Conservation (phyloP, 176 grass and related monocot species). For the Avena insularis region DNA sequence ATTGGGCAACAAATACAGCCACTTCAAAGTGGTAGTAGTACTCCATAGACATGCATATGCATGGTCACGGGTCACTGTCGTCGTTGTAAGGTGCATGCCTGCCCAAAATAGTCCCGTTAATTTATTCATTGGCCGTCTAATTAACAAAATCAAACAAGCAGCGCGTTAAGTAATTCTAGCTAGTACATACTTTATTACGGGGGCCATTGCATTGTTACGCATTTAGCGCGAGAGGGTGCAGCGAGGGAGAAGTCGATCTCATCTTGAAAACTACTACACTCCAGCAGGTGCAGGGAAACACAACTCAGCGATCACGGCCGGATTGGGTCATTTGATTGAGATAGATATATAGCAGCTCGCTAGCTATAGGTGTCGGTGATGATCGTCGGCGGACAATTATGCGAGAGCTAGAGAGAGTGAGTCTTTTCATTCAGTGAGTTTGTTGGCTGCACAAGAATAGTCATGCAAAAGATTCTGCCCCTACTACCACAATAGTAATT, state of each 20-base stretch:
- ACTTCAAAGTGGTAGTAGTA: not conserved
- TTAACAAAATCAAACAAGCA: not conserved
- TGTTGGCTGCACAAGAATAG: not conserved
- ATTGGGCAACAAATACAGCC: not conserved
- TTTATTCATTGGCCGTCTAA: not conserved
- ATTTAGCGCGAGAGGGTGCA: not conserved
- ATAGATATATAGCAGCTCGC: not conserved
- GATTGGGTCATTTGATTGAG: constrained; percentile 6
- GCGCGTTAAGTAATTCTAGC: too few species aligned
- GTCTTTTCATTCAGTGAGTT: not conserved
- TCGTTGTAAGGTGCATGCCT: not conserved
- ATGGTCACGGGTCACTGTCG: not conserved
- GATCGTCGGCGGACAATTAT: not conserved
- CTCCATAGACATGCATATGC: not conserved
- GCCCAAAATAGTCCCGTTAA: not conserved
- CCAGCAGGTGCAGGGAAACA: not conserved
- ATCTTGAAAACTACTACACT: not conserved
- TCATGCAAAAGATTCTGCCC: not conserved
- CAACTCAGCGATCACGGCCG: not conserved
- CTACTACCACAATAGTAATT: not conserved
- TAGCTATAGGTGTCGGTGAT: not conserved
- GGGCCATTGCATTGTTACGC: not conserved
- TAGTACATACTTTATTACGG: too few species aligned
- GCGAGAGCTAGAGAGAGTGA: not conserved
- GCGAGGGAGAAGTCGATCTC: not conserved